Evolutionary conservation across 768 basidiomycete species (phyloP).

Genomic region (Astraeus odoratus): DNA sequence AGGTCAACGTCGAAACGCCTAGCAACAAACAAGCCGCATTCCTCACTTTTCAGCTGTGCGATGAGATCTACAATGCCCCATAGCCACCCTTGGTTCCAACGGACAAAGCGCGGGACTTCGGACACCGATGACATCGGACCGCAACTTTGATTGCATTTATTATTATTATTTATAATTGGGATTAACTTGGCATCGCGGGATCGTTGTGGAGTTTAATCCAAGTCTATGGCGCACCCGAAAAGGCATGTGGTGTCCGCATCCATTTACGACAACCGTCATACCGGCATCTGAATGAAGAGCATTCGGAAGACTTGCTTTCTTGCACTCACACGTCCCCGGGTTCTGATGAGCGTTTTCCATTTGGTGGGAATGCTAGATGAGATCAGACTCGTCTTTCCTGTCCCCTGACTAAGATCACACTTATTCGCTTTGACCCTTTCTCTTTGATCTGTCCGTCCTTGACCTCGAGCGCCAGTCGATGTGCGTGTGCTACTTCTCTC

Average conservation of each 20-base stretch:
- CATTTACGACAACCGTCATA: neutral
- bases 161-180: too few relatives aligned
- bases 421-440: conserved; percentile 2
- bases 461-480: conserved; percentile 16
- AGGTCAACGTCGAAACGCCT: too few relatives aligned
- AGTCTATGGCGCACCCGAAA: neutral
- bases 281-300: too few relatives aligned
- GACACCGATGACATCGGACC: too few relatives aligned
- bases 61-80: too few relatives aligned
- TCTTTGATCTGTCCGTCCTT: neutral
- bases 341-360: neutral
- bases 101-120: too few relatives aligned
- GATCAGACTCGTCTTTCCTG: neutral
- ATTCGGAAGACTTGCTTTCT: too few relatives aligned
- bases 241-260: neutral
- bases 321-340: neutral
- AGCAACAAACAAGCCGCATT: too few relatives aligned
- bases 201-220: conserved; percentile 1
- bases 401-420: neutral
- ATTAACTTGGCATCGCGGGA: neutral
- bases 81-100: too few relatives aligned
- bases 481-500: conserved; percentile 9
- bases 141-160: too few relatives aligned
- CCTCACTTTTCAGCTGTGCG: too few relatives aligned
- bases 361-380: neutral